phyloP scores from a whole-genome alignment of 495 filamentous ascomycete species.

The Lasiosphaeriaceae sp. region DNA sequence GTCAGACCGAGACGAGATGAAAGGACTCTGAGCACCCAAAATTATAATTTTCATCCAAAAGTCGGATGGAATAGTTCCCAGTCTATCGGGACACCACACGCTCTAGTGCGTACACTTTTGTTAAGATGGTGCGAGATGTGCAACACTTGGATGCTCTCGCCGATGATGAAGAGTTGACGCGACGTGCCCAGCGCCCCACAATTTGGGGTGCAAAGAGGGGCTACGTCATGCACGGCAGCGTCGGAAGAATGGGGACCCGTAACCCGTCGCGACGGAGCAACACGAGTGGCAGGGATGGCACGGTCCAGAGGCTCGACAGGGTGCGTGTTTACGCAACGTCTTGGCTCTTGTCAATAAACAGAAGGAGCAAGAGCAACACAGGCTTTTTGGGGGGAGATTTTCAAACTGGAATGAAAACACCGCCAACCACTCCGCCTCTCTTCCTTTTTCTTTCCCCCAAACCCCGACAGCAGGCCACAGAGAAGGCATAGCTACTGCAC shows the following conservation, averaged over 20 bases:
- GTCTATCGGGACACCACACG: not conserved
- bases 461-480: not conserved
- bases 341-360: slow-evolving; percentile 22
- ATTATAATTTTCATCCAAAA: not conserved
- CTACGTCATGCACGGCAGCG: slow-evolving; percentile 13
- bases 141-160: not conserved
- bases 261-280: slow-evolving; percentile 14
- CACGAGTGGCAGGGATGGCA: slow-evolving; percentile 14
- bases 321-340: slow-evolving; percentile 17
- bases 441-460: slow-evolving; percentile 1
- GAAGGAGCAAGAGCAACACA: slow-evolving; percentile 7
- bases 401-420: not conserved
- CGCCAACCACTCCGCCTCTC: not conserved
- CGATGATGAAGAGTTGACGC: slow-evolving; percentile 13
- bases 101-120: not conserved
- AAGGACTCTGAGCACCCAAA: not conserved
- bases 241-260: slow-evolving; percentile 5
- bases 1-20: not conserved
- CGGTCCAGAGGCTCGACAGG: slow-evolving; percentile 6
- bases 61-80: not conserved
- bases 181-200: slow-evolving; percentile 5
- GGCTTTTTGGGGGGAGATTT: not conserved
- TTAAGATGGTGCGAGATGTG: not conserved
- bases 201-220: slow-evolving; percentile 3
- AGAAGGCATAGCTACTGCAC: slow-evolving; percentile 15